Conservation (phyloP, 2,329 filamentous ascomycete species). For the Scedosporium minutisporum region DNA sequence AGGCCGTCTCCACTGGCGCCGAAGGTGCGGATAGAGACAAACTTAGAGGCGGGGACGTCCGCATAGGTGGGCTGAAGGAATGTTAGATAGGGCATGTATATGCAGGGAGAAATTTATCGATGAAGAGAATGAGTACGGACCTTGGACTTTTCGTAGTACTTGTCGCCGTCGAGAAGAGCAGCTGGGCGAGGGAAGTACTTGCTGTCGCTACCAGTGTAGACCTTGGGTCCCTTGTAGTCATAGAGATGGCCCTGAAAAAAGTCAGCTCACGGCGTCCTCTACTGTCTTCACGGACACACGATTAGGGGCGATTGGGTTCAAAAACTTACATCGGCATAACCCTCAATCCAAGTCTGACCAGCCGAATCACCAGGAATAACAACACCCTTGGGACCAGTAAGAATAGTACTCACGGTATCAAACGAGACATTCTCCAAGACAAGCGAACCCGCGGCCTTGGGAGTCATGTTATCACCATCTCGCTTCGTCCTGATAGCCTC, state of each 20-base stretch:
- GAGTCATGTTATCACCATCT: constrained; percentile 17
- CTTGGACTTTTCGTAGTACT: constrained; percentile 64
- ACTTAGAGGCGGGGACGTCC: constrained; percentile 43
- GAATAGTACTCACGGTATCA: constrained; percentile 20
- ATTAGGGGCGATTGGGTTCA: background rate
- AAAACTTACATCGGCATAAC: constrained; percentile 11
- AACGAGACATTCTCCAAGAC: constrained; percentile 39
- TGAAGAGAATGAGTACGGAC: constrained; percentile 7
- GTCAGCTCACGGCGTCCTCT: constrained; percentile 1
- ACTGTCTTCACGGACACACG: constrained; percentile 33
- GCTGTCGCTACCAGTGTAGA: constrained; percentile 37
- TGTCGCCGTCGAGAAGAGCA: constrained; percentile 40
- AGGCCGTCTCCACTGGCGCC: constrained; percentile 65
- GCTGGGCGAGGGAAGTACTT: constrained; percentile 37
- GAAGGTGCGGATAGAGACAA: constrained; percentile 57
- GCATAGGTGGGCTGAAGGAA: constrained; percentile 55
- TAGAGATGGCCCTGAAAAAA: constrained; percentile 53
- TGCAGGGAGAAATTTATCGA: background rate
- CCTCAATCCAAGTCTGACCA: constrained; percentile 36
- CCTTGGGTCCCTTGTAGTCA: constrained; percentile 30
- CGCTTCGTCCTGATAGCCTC: constrained; percentile 58
- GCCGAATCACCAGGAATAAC: constrained; percentile 46
- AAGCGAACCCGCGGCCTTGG: constrained; percentile 31
- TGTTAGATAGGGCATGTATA: background rate
- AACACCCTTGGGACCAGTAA: constrained; percentile 27